Evolutionary conservation across 139 green algal genomes (phyloP).

Genomic region (Diplosphaera chodatii): DNA sequence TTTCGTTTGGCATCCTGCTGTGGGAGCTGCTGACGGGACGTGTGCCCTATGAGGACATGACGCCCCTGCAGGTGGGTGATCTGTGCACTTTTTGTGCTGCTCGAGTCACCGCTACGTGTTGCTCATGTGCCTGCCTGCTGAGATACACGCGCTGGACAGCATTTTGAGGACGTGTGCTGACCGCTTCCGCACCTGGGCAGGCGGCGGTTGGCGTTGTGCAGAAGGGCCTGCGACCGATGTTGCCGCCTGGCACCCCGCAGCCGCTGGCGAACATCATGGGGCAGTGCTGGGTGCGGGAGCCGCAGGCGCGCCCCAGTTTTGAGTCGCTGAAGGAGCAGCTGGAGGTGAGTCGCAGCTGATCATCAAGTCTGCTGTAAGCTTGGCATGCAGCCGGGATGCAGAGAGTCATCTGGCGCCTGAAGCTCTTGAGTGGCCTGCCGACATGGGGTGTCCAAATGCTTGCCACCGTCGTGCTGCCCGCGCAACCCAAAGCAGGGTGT

Average conservation of each 20-base stretch:
- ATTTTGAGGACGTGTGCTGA: no score
- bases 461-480: no score
- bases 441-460: no score
- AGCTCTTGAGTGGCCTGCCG: no score
- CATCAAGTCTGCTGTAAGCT: no score
- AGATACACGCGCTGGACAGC: no score
- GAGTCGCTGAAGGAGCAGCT: conserved; percentile 38
- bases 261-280: conserved; percentile 73
- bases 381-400: no score
- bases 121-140: no score
- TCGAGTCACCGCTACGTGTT: no score
- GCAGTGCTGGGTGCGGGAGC: conserved; percentile 65
- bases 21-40: conserved; percentile 91
- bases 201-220: conserved; percentile 94
- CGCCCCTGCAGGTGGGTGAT: conserved; percentile 58
- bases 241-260: conserved; percentile 60
- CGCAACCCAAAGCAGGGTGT: no score
- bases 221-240: conserved; percentile 82
- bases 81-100: no score
- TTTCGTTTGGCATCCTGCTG: conserved; percentile 83
- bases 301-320: conserved; percentile 36
- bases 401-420: no score
- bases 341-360: conserved; percentile 33
- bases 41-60: conserved; percentile 90
- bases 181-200: conserved; percentile 20